Conservation (phyloP, 2,329 filamentous ascomycete genomes). For the Penicillium janthinellum region DNA sequence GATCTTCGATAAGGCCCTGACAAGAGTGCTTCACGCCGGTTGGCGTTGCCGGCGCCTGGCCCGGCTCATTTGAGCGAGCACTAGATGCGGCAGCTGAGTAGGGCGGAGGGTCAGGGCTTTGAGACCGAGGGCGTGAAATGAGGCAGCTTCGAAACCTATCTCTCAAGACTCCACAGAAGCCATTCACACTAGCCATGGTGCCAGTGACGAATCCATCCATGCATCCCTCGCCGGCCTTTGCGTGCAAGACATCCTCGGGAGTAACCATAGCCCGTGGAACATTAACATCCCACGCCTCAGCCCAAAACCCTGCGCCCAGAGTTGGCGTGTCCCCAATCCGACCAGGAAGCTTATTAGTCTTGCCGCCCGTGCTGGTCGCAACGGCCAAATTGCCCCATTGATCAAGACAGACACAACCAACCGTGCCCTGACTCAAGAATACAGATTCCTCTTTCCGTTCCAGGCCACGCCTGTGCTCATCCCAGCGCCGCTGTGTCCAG, state of each 20-base stretch:
- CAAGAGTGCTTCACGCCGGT: neutral
- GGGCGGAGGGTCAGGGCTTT: neutral
- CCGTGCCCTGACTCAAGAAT: slow-evolving; percentile 75
- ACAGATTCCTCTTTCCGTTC: slow-evolving; percentile 34
- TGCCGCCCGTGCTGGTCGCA: slow-evolving; percentile 69
- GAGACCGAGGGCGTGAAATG: slow-evolving; percentile 1
- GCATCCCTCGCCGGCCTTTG: neutral
- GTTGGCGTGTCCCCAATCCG: slow-evolving; percentile 85
- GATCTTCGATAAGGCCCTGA: neutral
- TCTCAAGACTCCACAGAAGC: slow-evolving; percentile 1
- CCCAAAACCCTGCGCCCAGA: slow-evolving; percentile 85
- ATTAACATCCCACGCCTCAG: slow-evolving; percentile 70
- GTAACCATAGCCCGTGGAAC: neutral
- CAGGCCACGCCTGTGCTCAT: slow-evolving; percentile 69
- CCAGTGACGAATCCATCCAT: neutral
- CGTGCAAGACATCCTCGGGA: neutral
- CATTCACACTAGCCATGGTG: neutral
- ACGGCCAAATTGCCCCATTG: slow-evolving; percentile 70
- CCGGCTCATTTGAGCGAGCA: slow-evolving; percentile 6
- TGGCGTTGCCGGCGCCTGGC: neutral
- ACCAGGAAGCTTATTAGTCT: slow-evolving; percentile 87
- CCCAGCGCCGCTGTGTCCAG: slow-evolving; percentile 76
- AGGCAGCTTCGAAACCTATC: slow-evolving; percentile 22
- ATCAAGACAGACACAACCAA: slow-evolving; percentile 80
- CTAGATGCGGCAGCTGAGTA: slow-evolving; percentile 8